Conservation (phyloP, 768 basidiomycete species). For the Bullera alba region DNA sequence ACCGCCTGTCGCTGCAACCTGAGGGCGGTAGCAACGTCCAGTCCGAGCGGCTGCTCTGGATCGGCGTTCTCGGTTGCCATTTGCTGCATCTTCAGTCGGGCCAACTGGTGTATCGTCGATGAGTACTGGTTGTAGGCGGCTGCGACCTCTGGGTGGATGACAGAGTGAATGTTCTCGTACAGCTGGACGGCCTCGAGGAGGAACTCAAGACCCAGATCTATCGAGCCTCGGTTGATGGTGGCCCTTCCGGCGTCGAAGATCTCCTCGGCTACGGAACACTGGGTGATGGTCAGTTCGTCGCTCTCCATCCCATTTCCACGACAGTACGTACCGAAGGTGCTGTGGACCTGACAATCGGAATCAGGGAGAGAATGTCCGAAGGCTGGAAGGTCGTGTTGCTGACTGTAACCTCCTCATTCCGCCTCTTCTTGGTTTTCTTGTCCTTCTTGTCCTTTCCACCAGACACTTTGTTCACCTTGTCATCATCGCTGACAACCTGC, state of each 20-base stretch:
- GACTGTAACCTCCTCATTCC: slow-evolving; percentile 1
- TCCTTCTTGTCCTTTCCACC: slow-evolving; percentile 26
- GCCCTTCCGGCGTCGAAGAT: slow-evolving; percentile 46
- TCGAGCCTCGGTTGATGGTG: slow-evolving; percentile 44
- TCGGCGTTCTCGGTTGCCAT: slow-evolving; percentile 34
- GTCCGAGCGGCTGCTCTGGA: slow-evolving; percentile 38
- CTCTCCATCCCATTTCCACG: neutral
- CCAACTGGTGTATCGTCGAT: slow-evolving; percentile 46
- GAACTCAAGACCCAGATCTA: slow-evolving; percentile 47
- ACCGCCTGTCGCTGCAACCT: slow-evolving; percentile 48
- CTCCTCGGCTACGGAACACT: slow-evolving; percentile 47
- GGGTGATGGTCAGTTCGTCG: neutral
- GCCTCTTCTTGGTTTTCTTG: slow-evolving; percentile 27
- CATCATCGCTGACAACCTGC: slow-evolving; percentile 8
- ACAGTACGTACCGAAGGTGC: slow-evolving; percentile 41
- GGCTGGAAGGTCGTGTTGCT: slow-evolving; percentile 43
- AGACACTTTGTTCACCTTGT: slow-evolving; percentile 10
- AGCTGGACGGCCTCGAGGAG: slow-evolving; percentile 47
- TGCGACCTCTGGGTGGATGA: slow-evolving; percentile 49
- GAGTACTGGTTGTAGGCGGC: slow-evolving; percentile 48
- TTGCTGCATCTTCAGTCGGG: slow-evolving; percentile 42
- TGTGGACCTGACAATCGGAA: slow-evolving; percentile 47
- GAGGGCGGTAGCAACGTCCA: slow-evolving; percentile 45
- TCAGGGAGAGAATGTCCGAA: slow-evolving; percentile 47
- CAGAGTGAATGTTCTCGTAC: slow-evolving; percentile 49